Percentiles rank a stretch among this genome's conserved stretches.
Evolutionary conservation across 2,329 filamentous ascomycete species (phyloP).

Genomic region (Aspergillus sp.): DNA sequence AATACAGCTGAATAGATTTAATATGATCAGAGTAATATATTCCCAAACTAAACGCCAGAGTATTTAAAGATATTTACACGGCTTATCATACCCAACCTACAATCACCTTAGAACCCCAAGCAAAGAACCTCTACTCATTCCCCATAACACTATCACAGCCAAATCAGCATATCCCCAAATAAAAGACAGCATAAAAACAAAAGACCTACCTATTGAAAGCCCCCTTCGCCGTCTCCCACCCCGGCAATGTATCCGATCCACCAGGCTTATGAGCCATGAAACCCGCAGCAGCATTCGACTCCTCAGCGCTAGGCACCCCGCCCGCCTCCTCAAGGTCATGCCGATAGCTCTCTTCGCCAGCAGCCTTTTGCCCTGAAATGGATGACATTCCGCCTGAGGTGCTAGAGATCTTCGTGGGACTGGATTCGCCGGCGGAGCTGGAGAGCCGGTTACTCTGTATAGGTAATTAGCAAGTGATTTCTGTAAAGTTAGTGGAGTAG

Average conservation of each 20-base stretch:
- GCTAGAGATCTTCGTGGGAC: neutral
- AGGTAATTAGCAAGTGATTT: neutral
- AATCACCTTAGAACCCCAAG: too few species aligned
- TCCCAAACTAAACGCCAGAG: too few species aligned
- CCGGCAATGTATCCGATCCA: slow-evolving; percentile 1
- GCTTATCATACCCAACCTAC: neutral
- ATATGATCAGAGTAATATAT: neutral
- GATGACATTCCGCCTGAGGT: neutral
- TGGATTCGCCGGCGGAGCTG: neutral
- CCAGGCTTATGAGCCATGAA: slow-evolving; percentile 2
- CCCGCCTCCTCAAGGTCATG: neutral
- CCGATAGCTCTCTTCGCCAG: neutral
- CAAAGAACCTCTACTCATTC: neutral
- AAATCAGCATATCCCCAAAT: neutral
- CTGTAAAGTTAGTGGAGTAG: neutral
- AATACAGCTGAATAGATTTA: neutral
- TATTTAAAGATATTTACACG: too few species aligned
- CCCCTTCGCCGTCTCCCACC: slow-evolving; percentile 5
- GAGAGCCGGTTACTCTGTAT: neutral
- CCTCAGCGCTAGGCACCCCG: neutral
- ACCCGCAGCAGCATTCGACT: neutral
- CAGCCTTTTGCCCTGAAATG: neutral
- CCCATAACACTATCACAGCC: neutral
- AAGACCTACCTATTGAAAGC: neutral
- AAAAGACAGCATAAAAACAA: neutral